Base-by-base conservation (phyloP, 331 rosid genomes). In the Phaseolus coccineus region DNA sequence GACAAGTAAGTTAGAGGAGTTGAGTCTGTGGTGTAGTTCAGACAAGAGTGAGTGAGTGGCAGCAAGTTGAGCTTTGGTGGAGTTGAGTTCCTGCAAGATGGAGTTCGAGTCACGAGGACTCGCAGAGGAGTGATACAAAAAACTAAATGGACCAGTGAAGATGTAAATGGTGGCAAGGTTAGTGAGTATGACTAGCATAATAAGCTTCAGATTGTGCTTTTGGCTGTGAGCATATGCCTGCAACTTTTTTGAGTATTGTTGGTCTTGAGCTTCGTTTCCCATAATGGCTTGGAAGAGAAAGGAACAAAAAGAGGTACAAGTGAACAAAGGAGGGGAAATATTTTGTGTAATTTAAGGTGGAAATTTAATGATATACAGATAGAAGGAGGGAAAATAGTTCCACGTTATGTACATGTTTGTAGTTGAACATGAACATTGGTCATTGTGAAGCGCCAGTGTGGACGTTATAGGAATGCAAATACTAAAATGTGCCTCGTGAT, bases 81-180 rank as follows among this genome's bases (percentile, higher is more conserved):
- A 71, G 55, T 81, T 83, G 35, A 83, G 87, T 74, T 85, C 87
- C 50, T 85, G 82, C 69, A 76, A 68, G 25, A 81, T 56, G 11
- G 83, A 79, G 39, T 42, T 74, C 5, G 81, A 63, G 19, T 46
- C 78, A 73, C n/a, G 8, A 19, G 50, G 68, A 75, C 73, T 77
- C 5, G 8, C 2, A 10, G 83, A 76, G 33, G 65, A 76, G 62
- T 80, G 69, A 30, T 69, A 55, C 72, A 46, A 40, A 28, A 75
- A 67, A 53, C 82, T 70, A 4, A 84, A 77, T 65, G 90, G 84
- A 51, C 81, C 67, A 6, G 80, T 65, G 73, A 88, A 77, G 63
- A 88, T 77, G 82, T 53, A 88, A 47, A 88, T 70, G 72, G 86
- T 84, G 39, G 82, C 47, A 70, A 86, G 82, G 62, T 86, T 86